A percentile compares a stretch with the other conserved stretches of the same genome.
phyloP scores from a whole-genome alignment of 768 basidiomycete species.

The Amylocystis lapponica region DNA sequence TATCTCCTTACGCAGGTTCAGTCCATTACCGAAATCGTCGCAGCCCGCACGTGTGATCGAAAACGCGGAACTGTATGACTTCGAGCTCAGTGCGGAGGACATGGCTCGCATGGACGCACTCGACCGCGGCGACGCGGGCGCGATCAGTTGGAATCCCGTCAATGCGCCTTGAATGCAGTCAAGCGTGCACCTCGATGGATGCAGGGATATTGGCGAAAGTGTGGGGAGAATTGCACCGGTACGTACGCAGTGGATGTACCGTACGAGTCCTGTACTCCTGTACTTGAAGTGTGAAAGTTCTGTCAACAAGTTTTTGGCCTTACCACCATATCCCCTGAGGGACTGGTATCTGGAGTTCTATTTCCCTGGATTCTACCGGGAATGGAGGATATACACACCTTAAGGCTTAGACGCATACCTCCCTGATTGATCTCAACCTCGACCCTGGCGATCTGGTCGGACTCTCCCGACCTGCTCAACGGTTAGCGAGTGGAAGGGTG shows the following conservation, averaged over 20 bases:
- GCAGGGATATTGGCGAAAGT: not conserved
- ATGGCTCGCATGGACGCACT: constrained; percentile 39
- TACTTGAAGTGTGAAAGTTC: not conserved
- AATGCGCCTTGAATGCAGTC: constrained; percentile 15
- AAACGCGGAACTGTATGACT: constrained; percentile 44
- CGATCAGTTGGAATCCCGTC: constrained; percentile 46
- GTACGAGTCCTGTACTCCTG: not conserved
- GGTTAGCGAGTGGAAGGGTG: too few relatives aligned
- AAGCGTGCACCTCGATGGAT: not conserved
- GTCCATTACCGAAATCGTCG: constrained; percentile 46
- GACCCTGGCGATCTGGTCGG: too few relatives aligned
- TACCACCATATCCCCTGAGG: not conserved
- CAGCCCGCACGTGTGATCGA: constrained; percentile 34
- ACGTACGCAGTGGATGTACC: not conserved
- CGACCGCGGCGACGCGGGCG: constrained; percentile 39
- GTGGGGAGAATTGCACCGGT: not conserved
- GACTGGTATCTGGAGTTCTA: not conserved
- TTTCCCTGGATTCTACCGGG: too few relatives aligned
- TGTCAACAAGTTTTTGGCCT: not conserved
- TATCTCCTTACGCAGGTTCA: constrained; percentile 25
- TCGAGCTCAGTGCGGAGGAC: constrained; percentile 37
- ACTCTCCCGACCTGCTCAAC: too few relatives aligned
- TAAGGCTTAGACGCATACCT: too few relatives aligned
- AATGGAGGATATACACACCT: too few relatives aligned
- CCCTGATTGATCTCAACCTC: too few relatives aligned